A percentile compares a stretch with the other conserved stretches of the same genome.
phyloP scores from a whole-genome alignment of 2,329 filamentous ascomycete genomes.

The Didymosphaeria variabile region DNA sequence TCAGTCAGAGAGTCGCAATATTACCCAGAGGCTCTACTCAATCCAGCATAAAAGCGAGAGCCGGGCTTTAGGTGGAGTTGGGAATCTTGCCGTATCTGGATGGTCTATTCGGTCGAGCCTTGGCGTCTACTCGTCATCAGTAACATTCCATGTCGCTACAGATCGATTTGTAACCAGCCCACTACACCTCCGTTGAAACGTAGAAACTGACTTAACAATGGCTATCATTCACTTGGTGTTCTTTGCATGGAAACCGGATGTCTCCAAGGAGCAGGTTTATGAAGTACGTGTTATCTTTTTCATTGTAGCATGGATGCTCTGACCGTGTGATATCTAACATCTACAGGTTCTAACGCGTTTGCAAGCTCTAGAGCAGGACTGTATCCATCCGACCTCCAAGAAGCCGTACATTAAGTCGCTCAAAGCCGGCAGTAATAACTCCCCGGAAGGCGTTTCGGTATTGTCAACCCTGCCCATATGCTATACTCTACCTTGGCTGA shows the following conservation, averaged over 20 bases:
- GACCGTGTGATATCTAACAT: slow-evolving; percentile 18
- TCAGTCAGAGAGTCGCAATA: neutral
- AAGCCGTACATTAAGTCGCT: slow-evolving; percentile 68
- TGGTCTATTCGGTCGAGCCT: neutral
- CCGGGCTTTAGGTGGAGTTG: neutral
- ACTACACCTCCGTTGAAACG: neutral
- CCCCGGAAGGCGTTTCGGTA: slow-evolving; percentile 69
- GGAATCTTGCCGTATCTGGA: neutral
- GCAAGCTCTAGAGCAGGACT: slow-evolving; percentile 65
- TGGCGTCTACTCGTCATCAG: slow-evolving; percentile 16
- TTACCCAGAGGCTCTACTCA: neutral
- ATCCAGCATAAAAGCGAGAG: neutral
- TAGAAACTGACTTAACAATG: slow-evolving; percentile 50
- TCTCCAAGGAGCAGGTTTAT: slow-evolving; percentile 60
- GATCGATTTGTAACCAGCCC: neutral
- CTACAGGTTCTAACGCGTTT: slow-evolving; percentile 65
- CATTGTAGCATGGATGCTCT: neutral
- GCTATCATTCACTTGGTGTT: slow-evolving; percentile 73
- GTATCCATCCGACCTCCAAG: slow-evolving; percentile 66
- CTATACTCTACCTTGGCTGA: neutral
- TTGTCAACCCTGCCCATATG: slow-evolving; percentile 21
- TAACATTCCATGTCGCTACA: neutral
- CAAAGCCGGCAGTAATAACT: slow-evolving; percentile 69
- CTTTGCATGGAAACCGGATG: slow-evolving; percentile 69
- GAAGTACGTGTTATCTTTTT: slow-evolving; percentile 56